Evolutionary conservation across 148 eudicot species (phyloP), one percentile per base, ranked within the genome.

Genomic region (Arctostaphylos glauca): DNA sequence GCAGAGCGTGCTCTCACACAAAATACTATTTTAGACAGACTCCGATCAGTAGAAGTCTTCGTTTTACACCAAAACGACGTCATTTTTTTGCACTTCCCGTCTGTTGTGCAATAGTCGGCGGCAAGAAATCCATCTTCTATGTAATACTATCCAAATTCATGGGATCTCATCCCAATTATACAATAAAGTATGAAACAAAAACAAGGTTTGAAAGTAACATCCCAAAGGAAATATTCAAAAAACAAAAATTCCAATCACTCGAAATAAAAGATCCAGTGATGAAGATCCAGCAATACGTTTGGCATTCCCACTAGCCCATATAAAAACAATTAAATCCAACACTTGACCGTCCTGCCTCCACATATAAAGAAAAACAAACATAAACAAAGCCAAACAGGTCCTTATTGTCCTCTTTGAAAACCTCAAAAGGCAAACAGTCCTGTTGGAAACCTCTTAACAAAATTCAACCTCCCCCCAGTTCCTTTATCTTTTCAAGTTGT

Each of bases 401-500:
- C 25, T 60, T 8, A 6, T 13, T 9, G 31, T 62, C 68, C 38
- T 7, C 9, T 64, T 64, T 23, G 70, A 64, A 60, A 23, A 64
- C 70, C 70, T 64, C 70, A 25, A 47, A 47, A 49, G 60, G 46
- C 75, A 80, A 80, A 80, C 74, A 79, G 72, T 62, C n/a, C 23
- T 53, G 53, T 53, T 44, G 12, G 15, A 47, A 18, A 16, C 43
- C 44, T 78, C 5, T 16, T 13, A 25, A 79, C 2, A 43, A 16
- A 79, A 79, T 46, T 21, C 81, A 79, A 60, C 53, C 56, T 52
- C 21, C n/a, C 15, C 13, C 81, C 38, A 31, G n/a, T 7, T 25
- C 10, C 52, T 43, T 58, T 41, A 14, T 44, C 50, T 48, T n/a
- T 38, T 21, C n/a, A 25, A 3, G 21, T 14, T 44, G 9, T 59